Evolutionary conservation across 345 rosid species (phyloP).

Genomic region (Pistacia atlantica): DNA sequence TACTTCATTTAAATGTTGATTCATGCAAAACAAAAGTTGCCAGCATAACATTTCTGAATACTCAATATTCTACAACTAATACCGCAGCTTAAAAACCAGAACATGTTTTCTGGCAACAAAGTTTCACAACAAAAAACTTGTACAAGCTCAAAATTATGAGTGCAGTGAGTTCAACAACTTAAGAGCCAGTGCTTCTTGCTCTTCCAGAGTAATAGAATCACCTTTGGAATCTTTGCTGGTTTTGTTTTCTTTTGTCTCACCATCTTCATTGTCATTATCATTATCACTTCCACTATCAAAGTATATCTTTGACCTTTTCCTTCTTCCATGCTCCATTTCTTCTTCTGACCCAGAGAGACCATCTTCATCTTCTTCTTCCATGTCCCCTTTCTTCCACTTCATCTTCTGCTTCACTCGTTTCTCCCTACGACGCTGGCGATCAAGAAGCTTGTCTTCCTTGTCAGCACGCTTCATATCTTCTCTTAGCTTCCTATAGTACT

Average conservation of each 20-base stretch:
- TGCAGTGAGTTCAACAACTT: slow-evolving; percentile 65
- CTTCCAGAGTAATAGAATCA: slow-evolving; percentile 62
- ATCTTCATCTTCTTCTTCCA: slow-evolving; percentile 47
- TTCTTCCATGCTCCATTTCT: slow-evolving; percentile 36
- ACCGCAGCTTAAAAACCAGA: not conserved
- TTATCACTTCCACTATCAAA: slow-evolving; percentile 44
- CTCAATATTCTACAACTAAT: no score
- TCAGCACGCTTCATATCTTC: slow-evolving; percentile 76
- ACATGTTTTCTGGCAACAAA: not conserved
- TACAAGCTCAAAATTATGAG: slow-evolving; percentile 15
- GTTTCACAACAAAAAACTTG: not conserved
- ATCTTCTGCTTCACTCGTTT: slow-evolving; percentile 68
- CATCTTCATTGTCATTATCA: slow-evolving; percentile 34
- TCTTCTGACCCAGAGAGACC: slow-evolving; percentile 52
- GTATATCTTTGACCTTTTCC: slow-evolving; percentile 56
- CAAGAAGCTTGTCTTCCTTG: slow-evolving; percentile 77
- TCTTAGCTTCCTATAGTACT: slow-evolving; percentile 66
- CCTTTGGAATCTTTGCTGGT: slow-evolving; percentile 26
- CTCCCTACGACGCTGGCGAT: slow-evolving; percentile 69
- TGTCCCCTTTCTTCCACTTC: slow-evolving; percentile 60
- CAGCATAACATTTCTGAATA: no score
- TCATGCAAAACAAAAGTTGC: no score
- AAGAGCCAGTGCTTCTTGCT: slow-evolving; percentile 88
- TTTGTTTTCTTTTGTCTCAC: slow-evolving; percentile 19
- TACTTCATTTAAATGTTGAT: no score